A percentile compares a stretch with the other conserved stretches of the same genome.
Evolutionary conservation across 495 filamentous ascomycete species (phyloP).

Genomic region (Neurospora tetrasperma): DNA sequence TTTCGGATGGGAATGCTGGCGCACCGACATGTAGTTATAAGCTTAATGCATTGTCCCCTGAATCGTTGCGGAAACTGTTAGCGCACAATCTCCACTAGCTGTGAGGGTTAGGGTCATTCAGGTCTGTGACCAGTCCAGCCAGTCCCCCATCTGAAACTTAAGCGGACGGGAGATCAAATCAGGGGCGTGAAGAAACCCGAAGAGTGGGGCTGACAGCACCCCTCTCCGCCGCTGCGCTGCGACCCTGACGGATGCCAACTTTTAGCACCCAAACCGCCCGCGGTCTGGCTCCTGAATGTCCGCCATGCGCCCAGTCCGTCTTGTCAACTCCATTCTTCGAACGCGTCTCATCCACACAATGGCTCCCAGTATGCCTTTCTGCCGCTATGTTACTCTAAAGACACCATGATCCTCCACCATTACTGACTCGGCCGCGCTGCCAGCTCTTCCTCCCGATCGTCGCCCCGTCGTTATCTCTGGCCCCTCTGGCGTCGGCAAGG

Average conservation of each 20-base stretch:
- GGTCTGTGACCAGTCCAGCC: neutral
- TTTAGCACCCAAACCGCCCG: neutral
- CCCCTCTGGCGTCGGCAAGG: conserved; percentile 80
- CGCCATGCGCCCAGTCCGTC: neutral
- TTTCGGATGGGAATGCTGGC: neutral
- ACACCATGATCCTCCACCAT: neutral
- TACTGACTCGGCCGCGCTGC: conserved; percentile 12
- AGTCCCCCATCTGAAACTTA: neutral
- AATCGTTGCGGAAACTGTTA: neutral
- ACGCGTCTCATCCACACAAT: conserved; percentile 24
- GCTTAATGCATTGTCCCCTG: neutral
- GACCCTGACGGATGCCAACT: neutral
- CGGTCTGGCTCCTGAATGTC: neutral
- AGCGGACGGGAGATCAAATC: neutral
- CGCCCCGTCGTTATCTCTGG: conserved; percentile 80
- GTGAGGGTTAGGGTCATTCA: neutral
- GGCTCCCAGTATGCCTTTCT: conserved; percentile 31
- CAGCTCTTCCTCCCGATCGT: conserved; percentile 25
- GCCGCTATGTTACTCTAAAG: neutral
- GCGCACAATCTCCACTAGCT: neutral
- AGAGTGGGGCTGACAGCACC: neutral
- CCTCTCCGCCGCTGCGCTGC: neutral
- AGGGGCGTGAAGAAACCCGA: neutral
- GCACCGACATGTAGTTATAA: neutral
- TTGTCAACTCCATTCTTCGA: conserved; percentile 4